Conservation (phyloP, 2,329 filamentous ascomycete genomes). For the Fusarium sp. region DNA sequence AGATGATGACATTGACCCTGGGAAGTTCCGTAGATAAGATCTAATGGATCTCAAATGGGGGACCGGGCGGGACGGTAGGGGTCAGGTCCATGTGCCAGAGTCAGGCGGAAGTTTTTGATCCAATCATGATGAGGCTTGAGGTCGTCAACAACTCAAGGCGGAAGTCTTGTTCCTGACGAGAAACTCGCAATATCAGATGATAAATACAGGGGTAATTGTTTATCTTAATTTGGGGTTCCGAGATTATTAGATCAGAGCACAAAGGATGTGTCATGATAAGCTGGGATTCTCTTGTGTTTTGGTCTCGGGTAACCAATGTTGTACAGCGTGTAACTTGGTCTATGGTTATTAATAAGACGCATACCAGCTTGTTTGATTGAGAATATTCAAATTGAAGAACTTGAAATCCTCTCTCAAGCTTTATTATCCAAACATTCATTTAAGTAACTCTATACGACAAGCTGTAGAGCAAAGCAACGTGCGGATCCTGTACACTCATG, state of each 20-base stretch:
- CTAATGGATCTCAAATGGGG: slow-evolving; percentile 18
- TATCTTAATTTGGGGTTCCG: neutral
- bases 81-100: slow-evolving; percentile 33
- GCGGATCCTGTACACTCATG: neutral
- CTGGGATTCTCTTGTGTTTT: neutral
- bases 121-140: slow-evolving; percentile 2
- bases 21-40: slow-evolving; percentile 24
- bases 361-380: neutral
- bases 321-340: neutral
- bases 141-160: neutral
- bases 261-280: slow-evolving; percentile 5
- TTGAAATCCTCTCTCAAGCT: neutral
- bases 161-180: neutral
- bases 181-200: neutral
- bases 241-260: neutral
- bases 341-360: neutral
- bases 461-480: neutral
- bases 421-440: neutral
- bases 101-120: slow-evolving; percentile 30
- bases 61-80: slow-evolving; percentile 7
- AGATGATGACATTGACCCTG: slow-evolving; percentile 25
- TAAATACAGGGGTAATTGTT: neutral
- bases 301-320: neutral
- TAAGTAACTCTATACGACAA: neutral
- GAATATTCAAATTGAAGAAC: neutral